Conservation (phyloP, 2,329 filamentous ascomycete genomes). For the Lecanicillium sp. region DNA sequence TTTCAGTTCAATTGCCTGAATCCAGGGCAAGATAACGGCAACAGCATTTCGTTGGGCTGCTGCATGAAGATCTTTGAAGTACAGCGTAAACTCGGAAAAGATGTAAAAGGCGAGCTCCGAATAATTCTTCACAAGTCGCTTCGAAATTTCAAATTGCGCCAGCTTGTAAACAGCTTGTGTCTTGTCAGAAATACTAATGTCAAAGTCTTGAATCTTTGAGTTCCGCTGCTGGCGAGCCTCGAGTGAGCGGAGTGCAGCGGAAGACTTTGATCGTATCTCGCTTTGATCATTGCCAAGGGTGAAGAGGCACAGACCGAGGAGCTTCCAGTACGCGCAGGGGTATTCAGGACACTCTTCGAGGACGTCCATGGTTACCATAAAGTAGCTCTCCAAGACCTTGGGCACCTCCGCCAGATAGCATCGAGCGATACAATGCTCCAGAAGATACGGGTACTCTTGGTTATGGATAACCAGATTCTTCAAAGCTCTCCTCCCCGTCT, state of each 20-base stretch:
- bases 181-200: slow-evolving; percentile 97
- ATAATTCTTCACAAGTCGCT: slow-evolving; percentile 79
- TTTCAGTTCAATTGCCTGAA: slow-evolving; percentile 87
- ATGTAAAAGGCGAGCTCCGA: slow-evolving; percentile 84
- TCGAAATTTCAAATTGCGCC: slow-evolving; percentile 94
- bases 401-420: slow-evolving; percentile 77
- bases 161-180: slow-evolving; percentile 97
- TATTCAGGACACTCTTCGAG: slow-evolving; percentile 77
- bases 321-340: slow-evolving; percentile 80
- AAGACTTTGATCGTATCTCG: slow-evolving; percentile 81
- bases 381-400: slow-evolving; percentile 90
- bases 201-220: slow-evolving; percentile 91
- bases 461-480: slow-evolving; percentile 89
- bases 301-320: slow-evolving; percentile 80
- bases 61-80: slow-evolving; percentile 80
- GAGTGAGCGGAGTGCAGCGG: slow-evolving; percentile 67
- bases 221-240: slow-evolving; percentile 72
- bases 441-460: slow-evolving; percentile 71
- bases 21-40: slow-evolving; percentile 90
- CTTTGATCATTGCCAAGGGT: slow-evolving; percentile 88
- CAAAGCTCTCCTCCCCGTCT: slow-evolving; percentile 79
- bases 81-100: slow-evolving; percentile 90
- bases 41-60: slow-evolving; percentile 88
- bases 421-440: slow-evolving; percentile 84
- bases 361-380: slow-evolving; percentile 83